phyloP scores from a whole-genome alignment of 176 grass and related monocot species.

The Urochloa ruziziensis region DNA sequence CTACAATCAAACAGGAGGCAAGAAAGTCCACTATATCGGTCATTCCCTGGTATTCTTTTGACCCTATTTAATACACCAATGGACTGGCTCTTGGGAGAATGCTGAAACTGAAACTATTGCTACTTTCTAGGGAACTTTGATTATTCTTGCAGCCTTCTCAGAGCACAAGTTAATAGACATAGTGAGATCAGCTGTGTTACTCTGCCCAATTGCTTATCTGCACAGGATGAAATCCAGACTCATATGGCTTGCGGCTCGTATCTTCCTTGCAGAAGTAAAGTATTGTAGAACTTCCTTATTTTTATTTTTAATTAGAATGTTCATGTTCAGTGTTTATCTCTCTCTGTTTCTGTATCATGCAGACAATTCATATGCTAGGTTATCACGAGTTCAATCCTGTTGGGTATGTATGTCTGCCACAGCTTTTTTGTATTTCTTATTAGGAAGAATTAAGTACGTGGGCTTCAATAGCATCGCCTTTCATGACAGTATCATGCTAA shows the following conservation, averaged over 20 bases:
- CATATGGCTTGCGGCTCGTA: neutral
- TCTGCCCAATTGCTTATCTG: conserved; percentile 59
- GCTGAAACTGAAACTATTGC: conserved; percentile 23
- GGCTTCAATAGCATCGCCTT: neutral
- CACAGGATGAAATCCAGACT: conserved; percentile 36
- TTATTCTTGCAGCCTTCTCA: conserved; percentile 55
- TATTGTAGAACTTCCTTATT: neutral
- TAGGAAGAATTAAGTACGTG: neutral
- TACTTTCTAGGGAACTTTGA: conserved; percentile 52
- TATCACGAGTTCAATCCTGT: conserved; percentile 48
- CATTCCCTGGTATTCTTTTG: conserved; percentile 47
- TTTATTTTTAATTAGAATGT: neutral
- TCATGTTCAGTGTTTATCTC: neutral
- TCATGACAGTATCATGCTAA: neutral
- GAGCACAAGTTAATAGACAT: conserved; percentile 44
- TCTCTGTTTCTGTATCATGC: conserved; percentile 21
- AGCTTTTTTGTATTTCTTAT: conserved; percentile 5
- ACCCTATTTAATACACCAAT: neutral
- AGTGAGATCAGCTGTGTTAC: conserved; percentile 56
- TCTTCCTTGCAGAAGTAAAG: conserved; percentile 54
- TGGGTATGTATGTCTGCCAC: conserved; percentile 38
- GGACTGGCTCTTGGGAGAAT: neutral
- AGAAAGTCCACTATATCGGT: conserved; percentile 56
- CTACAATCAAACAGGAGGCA: conserved; percentile 34
- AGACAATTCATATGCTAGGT: conserved; percentile 38